Evolutionary conservation across 306 rosid genomes (phyloP), one percentile per base, ranked within the genome.

Genomic region (Rosa multiflora): DNA sequence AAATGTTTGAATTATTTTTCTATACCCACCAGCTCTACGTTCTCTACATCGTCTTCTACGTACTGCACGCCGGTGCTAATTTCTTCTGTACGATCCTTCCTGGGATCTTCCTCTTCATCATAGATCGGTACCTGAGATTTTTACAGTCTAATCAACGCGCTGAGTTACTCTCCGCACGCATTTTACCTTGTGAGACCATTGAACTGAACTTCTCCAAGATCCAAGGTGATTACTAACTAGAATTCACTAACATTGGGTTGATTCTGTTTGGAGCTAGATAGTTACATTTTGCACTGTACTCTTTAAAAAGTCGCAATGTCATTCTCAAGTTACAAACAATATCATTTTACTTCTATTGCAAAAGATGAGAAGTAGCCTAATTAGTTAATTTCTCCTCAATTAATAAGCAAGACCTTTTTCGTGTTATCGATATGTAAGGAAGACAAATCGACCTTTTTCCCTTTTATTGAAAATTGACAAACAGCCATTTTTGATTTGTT

Each of bases 1-100:
- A 87, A 78, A 88, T 84, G 89, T 93, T 84, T 67, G 94, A 93
- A 75, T 80, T 93, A 9, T 93, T 93, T 86, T 93, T 77, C 78
- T 93, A 93, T 87, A 86, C 88, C 6, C 97, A 93, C 76, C 87
- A 89, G 44, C 89, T 90, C 63, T 92, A 92, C 78, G 20, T 64
- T 0, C 77, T 93, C 79, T 91, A 80, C 73, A 84, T 89, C 63
- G 23, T 93, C 76, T 89, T 93, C 74, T 93, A 87, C 77, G 80
- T 78, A 4, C 53, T 93, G 17, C 96, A 93, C 29, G 98, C 87
- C 2, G 94, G 93, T 20, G 85, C 48, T 23, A 67, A 23, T 58
- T 86, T 84, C 80, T 72, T 84, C 70, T 88, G 89, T 76, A 86
- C 85, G 88, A 75, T 90, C 52, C 84, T 83, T 53, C 96, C 97